Conservation (phyloP, 352 stramenopile genomes). For the Globisporangium canariense region DNA sequence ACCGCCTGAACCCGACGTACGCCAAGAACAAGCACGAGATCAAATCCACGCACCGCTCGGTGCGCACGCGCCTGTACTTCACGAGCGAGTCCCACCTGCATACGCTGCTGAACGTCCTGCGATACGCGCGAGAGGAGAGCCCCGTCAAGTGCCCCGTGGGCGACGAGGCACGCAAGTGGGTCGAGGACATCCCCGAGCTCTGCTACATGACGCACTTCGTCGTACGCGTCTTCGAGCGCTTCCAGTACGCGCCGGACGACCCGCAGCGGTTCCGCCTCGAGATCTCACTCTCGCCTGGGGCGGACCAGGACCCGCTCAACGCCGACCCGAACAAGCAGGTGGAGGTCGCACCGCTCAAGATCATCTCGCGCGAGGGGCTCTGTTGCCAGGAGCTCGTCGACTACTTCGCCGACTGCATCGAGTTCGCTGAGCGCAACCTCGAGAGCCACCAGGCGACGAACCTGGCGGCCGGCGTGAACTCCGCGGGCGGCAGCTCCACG, state of each 20-base stretch:
- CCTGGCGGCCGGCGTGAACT: conserved; percentile 19
- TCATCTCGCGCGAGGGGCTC: conserved; percentile 79
- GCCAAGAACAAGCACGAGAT: conserved; percentile 75
- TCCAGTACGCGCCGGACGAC: conserved; percentile 59
- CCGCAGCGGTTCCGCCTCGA: conserved; percentile 81
- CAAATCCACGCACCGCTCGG: conserved; percentile 92
- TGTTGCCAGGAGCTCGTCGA: conserved; percentile 84
- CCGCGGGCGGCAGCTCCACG: conserved; percentile 1
- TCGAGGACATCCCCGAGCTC: conserved; percentile 93
- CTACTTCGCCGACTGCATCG: conserved; percentile 75
- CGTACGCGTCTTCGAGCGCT: conserved; percentile 97
- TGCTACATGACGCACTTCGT: conserved; percentile 99
- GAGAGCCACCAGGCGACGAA: conserved; percentile 32
- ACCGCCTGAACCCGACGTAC: conserved; percentile 81
- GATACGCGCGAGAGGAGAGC: conserved; percentile 74
- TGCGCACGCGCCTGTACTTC: conserved; percentile 99
- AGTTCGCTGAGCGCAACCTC: conserved; percentile 62
- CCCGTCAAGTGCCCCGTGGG: conserved; percentile 50
- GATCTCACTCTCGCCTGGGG: conserved; percentile 81
- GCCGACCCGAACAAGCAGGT: conserved; percentile 58
- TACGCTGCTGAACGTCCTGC: conserved; percentile 97
- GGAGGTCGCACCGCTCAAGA: conserved; percentile 72
- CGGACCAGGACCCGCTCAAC: conserved; percentile 66
- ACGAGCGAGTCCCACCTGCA: conserved; percentile 99
- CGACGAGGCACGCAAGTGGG: conserved; percentile 78